These are phyloP conservation scores for Chalciporus piperatus DNA, from an alignment of 768 basidiomycete genomes.

Conservation along the genomic window DNA sequence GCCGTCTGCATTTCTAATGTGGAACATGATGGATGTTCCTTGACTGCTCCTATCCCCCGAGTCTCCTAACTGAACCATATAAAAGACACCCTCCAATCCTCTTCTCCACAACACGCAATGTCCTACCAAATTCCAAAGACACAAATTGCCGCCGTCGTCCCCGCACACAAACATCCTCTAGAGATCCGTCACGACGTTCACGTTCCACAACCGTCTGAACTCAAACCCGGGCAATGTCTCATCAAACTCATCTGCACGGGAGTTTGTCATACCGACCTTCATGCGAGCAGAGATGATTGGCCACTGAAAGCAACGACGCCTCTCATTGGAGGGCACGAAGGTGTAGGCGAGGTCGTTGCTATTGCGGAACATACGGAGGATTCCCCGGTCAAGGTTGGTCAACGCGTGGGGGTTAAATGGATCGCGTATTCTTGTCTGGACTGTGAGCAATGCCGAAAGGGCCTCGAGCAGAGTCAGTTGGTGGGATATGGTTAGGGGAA, in stretches of 20 bases:
- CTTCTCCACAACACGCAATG: slow-evolving; percentile 1
- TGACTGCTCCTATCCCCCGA: too few species aligned
- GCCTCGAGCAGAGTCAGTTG: slow-evolving; percentile 68
- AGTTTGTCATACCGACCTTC: slow-evolving; percentile 86
- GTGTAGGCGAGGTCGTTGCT: slow-evolving; percentile 78
- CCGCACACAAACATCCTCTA: slow-evolving; percentile 28
- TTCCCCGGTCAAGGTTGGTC: slow-evolving; percentile 68
- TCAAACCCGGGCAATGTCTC: slow-evolving; percentile 69
- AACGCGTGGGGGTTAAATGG: slow-evolving; percentile 85
- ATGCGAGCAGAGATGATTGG: slow-evolving; percentile 78
- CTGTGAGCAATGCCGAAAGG: slow-evolving; percentile 75
- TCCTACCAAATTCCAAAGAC: slow-evolving; percentile 36
- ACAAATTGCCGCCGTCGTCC: slow-evolving; percentile 43
- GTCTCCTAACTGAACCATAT: neutral
- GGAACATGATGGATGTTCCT: too few species aligned
- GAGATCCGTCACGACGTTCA: slow-evolving; percentile 44
- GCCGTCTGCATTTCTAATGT: too few species aligned
- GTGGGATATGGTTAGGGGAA: neutral
- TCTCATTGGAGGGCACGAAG: slow-evolving; percentile 82
- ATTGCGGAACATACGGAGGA: slow-evolving; percentile 62
- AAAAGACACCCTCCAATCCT: neutral
- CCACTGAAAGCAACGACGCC: slow-evolving; percentile 63
- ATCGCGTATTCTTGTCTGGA: slow-evolving; percentile 68
- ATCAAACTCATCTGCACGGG: slow-evolving; percentile 75
- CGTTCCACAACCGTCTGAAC: slow-evolving; percentile 54